These are phyloP conservation scores for Ploettnerulaceae sp. DNA, from an alignment of 2,329 filamentous ascomycete genomes.

Conservation along the genomic window DNA sequence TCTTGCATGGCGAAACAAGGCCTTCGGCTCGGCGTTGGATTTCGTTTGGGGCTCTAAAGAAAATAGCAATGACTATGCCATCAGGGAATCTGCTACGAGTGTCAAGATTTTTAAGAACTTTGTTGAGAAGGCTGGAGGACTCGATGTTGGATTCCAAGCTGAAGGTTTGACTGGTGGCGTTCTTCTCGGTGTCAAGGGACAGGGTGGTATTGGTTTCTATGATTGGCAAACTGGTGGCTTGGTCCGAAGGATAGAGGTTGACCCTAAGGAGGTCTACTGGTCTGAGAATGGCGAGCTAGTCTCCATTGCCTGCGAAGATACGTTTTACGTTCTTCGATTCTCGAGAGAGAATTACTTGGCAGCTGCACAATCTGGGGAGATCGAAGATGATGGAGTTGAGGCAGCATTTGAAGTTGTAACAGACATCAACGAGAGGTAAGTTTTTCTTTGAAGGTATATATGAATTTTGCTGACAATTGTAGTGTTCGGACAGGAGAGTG, in stretches of 20 bases:
- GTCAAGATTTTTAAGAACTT: slow-evolving; percentile 99
- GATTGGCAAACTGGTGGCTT: slow-evolving; percentile 90
- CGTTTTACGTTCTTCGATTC: slow-evolving; percentile 89
- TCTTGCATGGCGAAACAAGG: slow-evolving; percentile 93
- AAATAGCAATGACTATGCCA: slow-evolving; percentile 97
- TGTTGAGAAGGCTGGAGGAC: slow-evolving; percentile 78
- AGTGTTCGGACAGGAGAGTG: slow-evolving; percentile 92
- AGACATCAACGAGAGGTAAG: slow-evolving; percentile 83
- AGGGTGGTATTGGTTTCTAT: slow-evolving; percentile 91
- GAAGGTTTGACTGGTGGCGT: slow-evolving; percentile 87
- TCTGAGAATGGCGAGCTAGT: slow-evolving; percentile 94
- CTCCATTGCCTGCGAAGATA: slow-evolving; percentile 87
- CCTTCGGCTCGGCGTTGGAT: slow-evolving; percentile 90
- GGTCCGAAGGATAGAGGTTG: slow-evolving; percentile 85
- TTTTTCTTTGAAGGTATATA: background rate
- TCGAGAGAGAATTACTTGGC: slow-evolving; percentile 84
- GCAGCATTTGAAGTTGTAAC: slow-evolving; percentile 94
- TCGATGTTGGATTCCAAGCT: slow-evolving; percentile 93
- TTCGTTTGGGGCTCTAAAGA: slow-evolving; percentile 97
- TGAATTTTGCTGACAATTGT: slow-evolving; percentile 23
- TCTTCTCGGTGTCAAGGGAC: slow-evolving; percentile 87
- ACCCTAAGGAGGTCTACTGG: slow-evolving; percentile 79
- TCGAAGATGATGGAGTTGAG: slow-evolving; percentile 85
- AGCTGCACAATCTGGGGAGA: slow-evolving; percentile 73
- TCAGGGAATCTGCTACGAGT: slow-evolving; percentile 87